Percentiles rank a stretch among this genome's conserved stretches.
Evolutionary conservation across 2,329 filamentous ascomycete species (phyloP).

Genomic region (Cladosporium sp.): DNA sequence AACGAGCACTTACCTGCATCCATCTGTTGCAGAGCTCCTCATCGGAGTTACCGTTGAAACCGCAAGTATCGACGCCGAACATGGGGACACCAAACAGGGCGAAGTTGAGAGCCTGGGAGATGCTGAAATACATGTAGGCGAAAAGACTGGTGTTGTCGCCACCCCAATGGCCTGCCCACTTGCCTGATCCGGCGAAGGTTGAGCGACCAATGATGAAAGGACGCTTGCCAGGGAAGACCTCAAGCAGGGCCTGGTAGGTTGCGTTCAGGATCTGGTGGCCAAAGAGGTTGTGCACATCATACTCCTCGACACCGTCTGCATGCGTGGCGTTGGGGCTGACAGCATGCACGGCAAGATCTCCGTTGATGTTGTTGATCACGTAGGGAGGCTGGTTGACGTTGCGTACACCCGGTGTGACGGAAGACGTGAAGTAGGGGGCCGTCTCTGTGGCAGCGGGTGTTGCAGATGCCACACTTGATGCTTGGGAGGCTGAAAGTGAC

Average conservation of each 20-base stretch:
- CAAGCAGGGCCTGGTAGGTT: constrained; percentile 67
- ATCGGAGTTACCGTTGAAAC: constrained; percentile 64
- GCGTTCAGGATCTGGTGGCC: constrained; percentile 72
- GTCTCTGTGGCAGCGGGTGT: constrained; percentile 26
- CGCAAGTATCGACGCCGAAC: constrained; percentile 68
- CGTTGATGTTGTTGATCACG: constrained; percentile 68
- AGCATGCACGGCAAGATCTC: constrained; percentile 68
- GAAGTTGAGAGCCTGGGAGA: constrained; percentile 73
- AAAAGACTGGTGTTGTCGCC: constrained; percentile 68
- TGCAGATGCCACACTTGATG: constrained; percentile 35
- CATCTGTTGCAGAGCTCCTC: constrained; percentile 67
- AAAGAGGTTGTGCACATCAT: constrained; percentile 79
- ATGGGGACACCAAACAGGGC: constrained; percentile 72
- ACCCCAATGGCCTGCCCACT: constrained; percentile 77
- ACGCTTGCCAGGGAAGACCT: constrained; percentile 62
- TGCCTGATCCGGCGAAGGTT: constrained; percentile 73
- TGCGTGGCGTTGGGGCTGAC: constrained; percentile 76
- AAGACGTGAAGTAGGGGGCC: constrained; percentile 44
- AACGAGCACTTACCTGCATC: constrained; percentile 33
- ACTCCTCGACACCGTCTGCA: constrained; percentile 66
- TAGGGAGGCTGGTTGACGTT: constrained; percentile 73
- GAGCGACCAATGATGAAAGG: constrained; percentile 82
- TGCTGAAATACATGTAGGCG: constrained; percentile 71
- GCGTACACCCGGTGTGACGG: constrained; percentile 58
- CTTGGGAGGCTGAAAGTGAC: constrained; percentile 51